These are phyloP conservation scores for Hanseniaspora gamundiae DNA, from an alignment of 1,139 yeast species.

Conservation along the genomic window DNA sequence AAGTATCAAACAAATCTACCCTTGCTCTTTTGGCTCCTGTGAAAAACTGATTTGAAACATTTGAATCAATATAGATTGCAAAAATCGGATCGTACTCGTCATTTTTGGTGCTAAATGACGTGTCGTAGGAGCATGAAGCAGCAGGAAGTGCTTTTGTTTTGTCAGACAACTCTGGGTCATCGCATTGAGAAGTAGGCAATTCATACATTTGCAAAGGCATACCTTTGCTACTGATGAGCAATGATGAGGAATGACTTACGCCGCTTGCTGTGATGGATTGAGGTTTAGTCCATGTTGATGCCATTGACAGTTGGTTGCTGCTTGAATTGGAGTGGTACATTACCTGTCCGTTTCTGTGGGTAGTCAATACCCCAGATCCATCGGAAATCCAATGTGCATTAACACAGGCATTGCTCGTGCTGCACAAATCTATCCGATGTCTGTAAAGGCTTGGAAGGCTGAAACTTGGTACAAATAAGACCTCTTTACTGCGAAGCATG, in stretches of 20 bases:
- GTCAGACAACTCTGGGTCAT: not conserved
- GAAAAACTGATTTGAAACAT: not conserved
- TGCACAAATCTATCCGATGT: too few species aligned
- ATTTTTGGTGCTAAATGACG: not conserved
- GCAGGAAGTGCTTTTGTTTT: not conserved
- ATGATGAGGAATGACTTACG: not conserved
- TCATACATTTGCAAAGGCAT: not conserved
- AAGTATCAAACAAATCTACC: not conserved
- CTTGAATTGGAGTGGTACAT: not conserved
- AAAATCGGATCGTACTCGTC: not conserved
- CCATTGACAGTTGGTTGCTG: too few species aligned
- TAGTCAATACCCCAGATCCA: constrained; percentile 17
- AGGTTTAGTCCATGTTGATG: constrained; percentile 14
- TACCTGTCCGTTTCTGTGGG: not conserved
- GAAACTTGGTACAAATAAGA: too few species aligned
- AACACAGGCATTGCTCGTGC: constrained; percentile 10
- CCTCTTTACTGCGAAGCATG: too few species aligned
- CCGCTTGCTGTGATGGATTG: constrained; percentile 18
- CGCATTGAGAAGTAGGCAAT: too few species aligned
- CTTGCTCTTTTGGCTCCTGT: not conserved
- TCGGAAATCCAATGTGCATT: constrained; percentile 22
- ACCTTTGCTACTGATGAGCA: not conserved
- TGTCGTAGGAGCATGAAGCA: not conserved
- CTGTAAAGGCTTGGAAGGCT: too few species aligned
- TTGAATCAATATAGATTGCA: not conserved